Base-by-base conservation (phyloP, 202 grass and related monocot genomes). In the Setaria italica region DNA sequence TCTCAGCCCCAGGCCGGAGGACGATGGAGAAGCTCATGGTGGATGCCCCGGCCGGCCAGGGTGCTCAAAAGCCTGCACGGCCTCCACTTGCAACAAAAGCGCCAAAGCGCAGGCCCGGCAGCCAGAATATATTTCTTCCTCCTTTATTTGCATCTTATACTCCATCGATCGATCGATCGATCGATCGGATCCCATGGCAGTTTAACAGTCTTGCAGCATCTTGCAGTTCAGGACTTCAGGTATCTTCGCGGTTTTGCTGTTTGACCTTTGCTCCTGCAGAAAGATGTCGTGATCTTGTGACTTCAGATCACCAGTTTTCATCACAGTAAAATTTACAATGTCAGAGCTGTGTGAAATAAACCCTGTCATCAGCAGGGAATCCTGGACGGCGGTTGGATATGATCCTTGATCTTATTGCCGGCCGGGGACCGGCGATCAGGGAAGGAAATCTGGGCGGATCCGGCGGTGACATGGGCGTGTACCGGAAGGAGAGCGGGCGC, bases 401-500 rank as follows among this genome's bases (percentile, higher is more conserved):
- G 25, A 87, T 84, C 78, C 80, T 87, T 83, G 74, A 70, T 80
- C 76, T 69, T 29, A 55, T 39, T 59, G 79, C 47, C 30, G 13
- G 79, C 47, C 30, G 13, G 62, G 85, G 29, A 76, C 41, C 13
- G 62, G 42, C 16, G 48, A 37, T 59, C 4, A 41, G 41, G 74
- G 83, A 82, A 82, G 53, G 82, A 84, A 64, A 90, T 87, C 80
- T 84, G 85, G 45, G 70, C 67, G 80, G 70, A 90, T 87, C 76
- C 70, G 76, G 51, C 14, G 13, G 30, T 87, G 89, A 80, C 89
- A 84, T 84, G 14, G 56, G 66, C 72, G 51, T 65, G 62, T 82
- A 72, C 68, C 50, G 25, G 66, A 65, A 83, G 75, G 49, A 72
- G 87, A 65, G 55, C 56, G 30, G 64, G 13, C 81, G 76, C 63